phyloP scores from a whole-genome alignment of 306 rosid genomes.

The Astragalus membranaceus region DNA sequence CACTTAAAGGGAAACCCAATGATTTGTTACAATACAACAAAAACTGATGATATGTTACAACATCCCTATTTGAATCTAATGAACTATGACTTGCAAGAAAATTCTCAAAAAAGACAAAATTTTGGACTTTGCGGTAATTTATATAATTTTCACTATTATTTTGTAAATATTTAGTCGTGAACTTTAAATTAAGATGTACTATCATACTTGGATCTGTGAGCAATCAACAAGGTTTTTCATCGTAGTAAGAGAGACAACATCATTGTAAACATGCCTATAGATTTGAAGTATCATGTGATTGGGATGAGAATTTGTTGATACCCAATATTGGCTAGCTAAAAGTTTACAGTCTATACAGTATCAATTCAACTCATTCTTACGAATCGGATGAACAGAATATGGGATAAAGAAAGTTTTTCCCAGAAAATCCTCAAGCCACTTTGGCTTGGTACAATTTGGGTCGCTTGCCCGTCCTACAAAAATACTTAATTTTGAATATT shows the following conservation, averaged over 20 bases:
- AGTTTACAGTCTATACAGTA: slow-evolving; percentile 40
- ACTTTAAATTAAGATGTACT: neutral
- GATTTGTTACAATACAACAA: neutral
- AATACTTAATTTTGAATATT: neutral
- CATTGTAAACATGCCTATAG: slow-evolving; percentile 37
- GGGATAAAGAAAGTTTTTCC: too few species aligned
- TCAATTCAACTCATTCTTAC: slow-evolving; percentile 30
- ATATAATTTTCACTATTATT: neutral
- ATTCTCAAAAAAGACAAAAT: neutral
- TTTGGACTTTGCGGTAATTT: neutral
- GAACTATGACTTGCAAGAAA: neutral
- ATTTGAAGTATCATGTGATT: slow-evolving; percentile 33
- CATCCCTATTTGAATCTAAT: neutral
- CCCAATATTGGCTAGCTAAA: slow-evolving; percentile 37
- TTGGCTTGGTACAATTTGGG: neutral
- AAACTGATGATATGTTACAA: neutral
- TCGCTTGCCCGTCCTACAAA: slow-evolving; percentile 24
- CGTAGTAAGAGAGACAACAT: slow-evolving; percentile 34
- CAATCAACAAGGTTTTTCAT: slow-evolving; percentile 38
- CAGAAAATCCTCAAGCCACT: slow-evolving; percentile 38
- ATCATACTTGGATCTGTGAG: slow-evolving; percentile 47
- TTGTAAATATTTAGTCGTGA: neutral
- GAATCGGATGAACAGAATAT: slow-evolving; percentile 10
- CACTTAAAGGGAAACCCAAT: neutral
- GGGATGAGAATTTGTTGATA: slow-evolving; percentile 30